Conservation (phyloP, 805 yeast genomes). For the Kuraishia molischiana region DNA sequence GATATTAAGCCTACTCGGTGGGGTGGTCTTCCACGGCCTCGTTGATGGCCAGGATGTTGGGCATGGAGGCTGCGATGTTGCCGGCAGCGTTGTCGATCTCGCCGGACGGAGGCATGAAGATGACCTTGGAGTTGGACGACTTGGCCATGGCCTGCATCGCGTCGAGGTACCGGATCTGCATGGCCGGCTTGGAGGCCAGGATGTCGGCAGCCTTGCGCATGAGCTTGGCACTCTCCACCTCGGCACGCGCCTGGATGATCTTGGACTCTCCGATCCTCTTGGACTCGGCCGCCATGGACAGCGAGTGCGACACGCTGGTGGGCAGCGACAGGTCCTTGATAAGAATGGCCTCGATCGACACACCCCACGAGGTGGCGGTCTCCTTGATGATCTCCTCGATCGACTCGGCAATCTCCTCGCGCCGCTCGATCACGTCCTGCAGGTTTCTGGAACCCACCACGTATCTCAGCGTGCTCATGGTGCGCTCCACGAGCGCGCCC, state of each 20-base stretch:
- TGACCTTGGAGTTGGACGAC: slow-evolving; percentile 53
- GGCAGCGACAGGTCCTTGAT: slow-evolving; percentile 58
- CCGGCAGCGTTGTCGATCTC: slow-evolving; percentile 22
- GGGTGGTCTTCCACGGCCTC: no score
- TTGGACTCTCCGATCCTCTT: slow-evolving; percentile 69
- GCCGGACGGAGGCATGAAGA: slow-evolving; percentile 54
- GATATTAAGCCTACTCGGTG: no score
- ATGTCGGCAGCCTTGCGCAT: slow-evolving; percentile 77
- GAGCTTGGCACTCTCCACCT: slow-evolving; percentile 64
- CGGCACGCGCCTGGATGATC: slow-evolving; percentile 67
- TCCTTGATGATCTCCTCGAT: slow-evolving; percentile 51
- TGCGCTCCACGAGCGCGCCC: slow-evolving; percentile 51
- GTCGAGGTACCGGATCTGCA: slow-evolving; percentile 70
- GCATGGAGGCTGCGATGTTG: neutral
- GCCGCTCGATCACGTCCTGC: slow-evolving; percentile 64
- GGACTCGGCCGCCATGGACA: slow-evolving; percentile 69
- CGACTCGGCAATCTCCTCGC: slow-evolving; percentile 61
- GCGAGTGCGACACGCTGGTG: slow-evolving; percentile 42
- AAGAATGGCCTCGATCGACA: slow-evolving; percentile 52
- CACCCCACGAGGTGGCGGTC: slow-evolving; percentile 66
- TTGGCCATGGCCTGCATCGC: slow-evolving; percentile 72
- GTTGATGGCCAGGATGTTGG: neutral
- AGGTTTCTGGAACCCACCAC: slow-evolving; percentile 56
- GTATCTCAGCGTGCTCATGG: slow-evolving; percentile 65
- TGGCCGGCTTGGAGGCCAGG: slow-evolving; percentile 63